Evolutionary conservation across 257 asterid genomes (phyloP).

Genomic region (Ehretia macrophylla): DNA sequence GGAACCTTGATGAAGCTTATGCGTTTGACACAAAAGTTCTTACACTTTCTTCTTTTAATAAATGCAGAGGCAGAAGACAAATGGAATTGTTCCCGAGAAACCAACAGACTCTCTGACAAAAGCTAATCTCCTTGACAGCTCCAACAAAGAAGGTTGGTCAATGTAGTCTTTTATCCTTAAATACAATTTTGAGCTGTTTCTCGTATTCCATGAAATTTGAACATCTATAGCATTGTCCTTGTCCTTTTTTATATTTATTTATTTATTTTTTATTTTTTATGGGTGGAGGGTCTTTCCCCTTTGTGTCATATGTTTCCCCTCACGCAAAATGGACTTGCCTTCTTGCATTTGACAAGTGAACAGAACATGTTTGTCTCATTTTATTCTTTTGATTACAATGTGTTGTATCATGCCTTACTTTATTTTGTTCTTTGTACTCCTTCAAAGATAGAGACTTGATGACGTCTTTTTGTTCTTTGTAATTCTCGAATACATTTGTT

Average conservation of each 20-base stretch:
- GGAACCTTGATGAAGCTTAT: not conserved
- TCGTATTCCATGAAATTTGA: not conserved
- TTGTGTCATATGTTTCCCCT: too few relatives aligned
- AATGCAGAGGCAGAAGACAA: conserved; percentile 45
- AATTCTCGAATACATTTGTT: not conserved
- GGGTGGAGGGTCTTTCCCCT: too few relatives aligned
- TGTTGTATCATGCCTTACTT: too few relatives aligned
- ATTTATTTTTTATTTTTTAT: too few relatives aligned
- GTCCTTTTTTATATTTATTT: too few relatives aligned
- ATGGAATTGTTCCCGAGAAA: conserved; percentile 26
- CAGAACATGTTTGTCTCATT: too few relatives aligned
- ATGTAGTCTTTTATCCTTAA: conserved; percentile 6
- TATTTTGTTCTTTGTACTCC: too few relatives aligned
- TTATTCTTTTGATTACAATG: too few relatives aligned
- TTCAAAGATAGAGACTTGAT: too few relatives aligned
- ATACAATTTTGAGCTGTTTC: not conserved
- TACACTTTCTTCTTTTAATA: not conserved
- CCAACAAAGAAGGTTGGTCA: conserved; percentile 39
- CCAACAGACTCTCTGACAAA: conserved; percentile 43
- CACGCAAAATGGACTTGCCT: too few relatives aligned
- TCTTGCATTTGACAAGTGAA: too few relatives aligned
- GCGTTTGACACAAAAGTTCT: not conserved
- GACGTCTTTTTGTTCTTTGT: not conserved
- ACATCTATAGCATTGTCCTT: not conserved
- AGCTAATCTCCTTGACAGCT: conserved; percentile 21